These are phyloP conservation scores for Scedosporium apiospermum DNA, from an alignment of 2,329 filamentous ascomycete species.

Conservation along the genomic window DNA sequence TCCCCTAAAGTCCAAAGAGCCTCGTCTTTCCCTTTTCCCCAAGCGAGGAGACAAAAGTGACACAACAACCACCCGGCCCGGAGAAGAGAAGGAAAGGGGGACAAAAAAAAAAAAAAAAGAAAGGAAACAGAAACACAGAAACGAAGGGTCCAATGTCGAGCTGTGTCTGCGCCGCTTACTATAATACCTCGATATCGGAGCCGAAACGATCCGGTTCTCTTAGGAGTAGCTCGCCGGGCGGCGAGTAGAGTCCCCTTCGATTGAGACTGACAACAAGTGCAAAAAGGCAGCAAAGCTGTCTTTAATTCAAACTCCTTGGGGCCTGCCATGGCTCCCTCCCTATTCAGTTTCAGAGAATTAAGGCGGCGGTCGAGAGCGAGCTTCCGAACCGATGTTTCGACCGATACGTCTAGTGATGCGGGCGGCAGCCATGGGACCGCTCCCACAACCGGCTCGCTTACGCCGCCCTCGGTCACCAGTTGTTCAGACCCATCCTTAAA, in stretches of 20 bases:
- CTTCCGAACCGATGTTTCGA: slow-evolving; percentile 56
- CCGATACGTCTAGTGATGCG: slow-evolving; percentile 52
- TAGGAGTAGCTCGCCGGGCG: background rate
- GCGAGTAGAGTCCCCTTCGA: background rate
- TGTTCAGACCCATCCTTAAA: slow-evolving; percentile 55
- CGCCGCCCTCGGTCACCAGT: slow-evolving; percentile 63
- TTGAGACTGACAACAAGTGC: background rate
- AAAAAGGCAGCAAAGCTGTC: background rate
- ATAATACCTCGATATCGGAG: background rate
- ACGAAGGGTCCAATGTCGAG: background rate
- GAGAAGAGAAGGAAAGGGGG: background rate
- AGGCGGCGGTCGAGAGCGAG: slow-evolving; percentile 68
- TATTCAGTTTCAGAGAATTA: slow-evolving; percentile 61
- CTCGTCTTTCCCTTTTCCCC: background rate
- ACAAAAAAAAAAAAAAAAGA: background rate
- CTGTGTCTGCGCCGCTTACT: background rate
- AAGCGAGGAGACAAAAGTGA: background rate
- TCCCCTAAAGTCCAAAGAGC: background rate
- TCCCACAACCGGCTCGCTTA: slow-evolving; percentile 59
- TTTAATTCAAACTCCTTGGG: background rate
- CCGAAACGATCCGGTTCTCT: background rate
- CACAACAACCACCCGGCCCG: background rate
- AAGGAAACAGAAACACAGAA: background rate
- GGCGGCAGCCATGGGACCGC: slow-evolving; percentile 47
- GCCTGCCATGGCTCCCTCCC: slow-evolving; percentile 46